Evolutionary conservation across 106 monocot species (phyloP), one percentile per base, ranked within the genome.

Genomic region (Allium sativum): DNA sequence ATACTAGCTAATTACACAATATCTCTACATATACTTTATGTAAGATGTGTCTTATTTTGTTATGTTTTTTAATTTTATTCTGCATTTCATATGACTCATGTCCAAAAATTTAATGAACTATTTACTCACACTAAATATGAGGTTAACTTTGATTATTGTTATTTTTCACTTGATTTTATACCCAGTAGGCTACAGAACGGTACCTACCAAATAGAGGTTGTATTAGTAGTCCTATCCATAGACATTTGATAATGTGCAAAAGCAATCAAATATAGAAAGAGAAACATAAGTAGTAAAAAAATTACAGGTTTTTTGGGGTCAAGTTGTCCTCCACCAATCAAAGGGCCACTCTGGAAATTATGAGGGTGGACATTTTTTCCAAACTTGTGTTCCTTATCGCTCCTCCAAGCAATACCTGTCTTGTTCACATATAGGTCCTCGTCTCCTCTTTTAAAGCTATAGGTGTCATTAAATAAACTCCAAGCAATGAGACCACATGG

Each of bases 391-490:
- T 95, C 87, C 61, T 84, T 86, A 55, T 95, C 95, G 56, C 95
- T 90, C 82, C 87, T 87, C 90, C 95, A 96, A 19, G 90, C 81
- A 67, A 96, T 96, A 12, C 52, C 73, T 17, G 72, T 79, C 75
- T 84, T 96, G 73, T 87, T 87, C 21, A 96, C 84, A 4, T 48
- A 40, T 61, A 96, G 21, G 14, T 66, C 14, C 48, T 78, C 21
- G 40, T 63, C 71, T 7, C 60, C 75, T n/a, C 13, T 66, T 1
- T 46, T 65, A 48, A 96, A 84, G 53, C 18, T 68, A 66, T 90
- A 96, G 6, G 95, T 96, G 40, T 96, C 95, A 62, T 96, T 96
- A 71, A 96, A 96, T 57, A 90, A 81, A 74, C 95, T 96, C 95
- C 95, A 96, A 44, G 95, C 95, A 53, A 96, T 90, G 21, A 95